Evolutionary conservation across 2,329 filamentous ascomycete species (phyloP).

Genomic region (Diaporthe citriasiana): DNA sequence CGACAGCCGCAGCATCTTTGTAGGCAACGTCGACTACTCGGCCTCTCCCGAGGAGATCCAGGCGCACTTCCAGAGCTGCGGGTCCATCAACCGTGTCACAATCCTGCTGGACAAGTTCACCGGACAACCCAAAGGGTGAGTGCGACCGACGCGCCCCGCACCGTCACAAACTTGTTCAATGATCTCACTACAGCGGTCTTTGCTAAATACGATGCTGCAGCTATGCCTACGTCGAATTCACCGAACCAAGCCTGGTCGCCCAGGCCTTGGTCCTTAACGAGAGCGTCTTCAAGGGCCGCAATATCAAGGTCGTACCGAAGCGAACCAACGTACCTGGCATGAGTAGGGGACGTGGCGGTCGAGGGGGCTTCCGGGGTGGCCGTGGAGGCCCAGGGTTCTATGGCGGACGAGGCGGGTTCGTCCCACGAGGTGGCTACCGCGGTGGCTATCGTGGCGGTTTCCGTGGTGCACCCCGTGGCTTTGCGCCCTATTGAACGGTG

Average conservation of each 20-base stretch:
- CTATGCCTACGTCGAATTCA: constrained; percentile 88
- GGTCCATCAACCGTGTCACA: constrained; percentile 97
- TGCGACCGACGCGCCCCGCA: constrained; percentile 20
- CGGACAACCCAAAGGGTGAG: constrained; percentile 98
- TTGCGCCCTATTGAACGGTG: constrained; percentile 70
- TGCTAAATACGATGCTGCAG: constrained; percentile 61
- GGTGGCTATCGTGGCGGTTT: constrained; percentile 75
- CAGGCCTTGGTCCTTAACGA: constrained; percentile 86
- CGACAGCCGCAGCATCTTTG: constrained; percentile 95
- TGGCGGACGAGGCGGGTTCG: constrained; percentile 67
- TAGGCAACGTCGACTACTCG: constrained; percentile 98
- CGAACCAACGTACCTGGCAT: constrained; percentile 97
- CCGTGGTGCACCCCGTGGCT: constrained; percentile 70
- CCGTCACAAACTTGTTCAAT: neutral
- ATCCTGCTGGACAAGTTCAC: constrained; percentile 99
- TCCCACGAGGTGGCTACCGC: constrained; percentile 65
- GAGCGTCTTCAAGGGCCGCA: constrained; percentile 93
- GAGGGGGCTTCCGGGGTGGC: constrained; percentile 66
- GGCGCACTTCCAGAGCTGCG: constrained; percentile 97
- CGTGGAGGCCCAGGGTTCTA: constrained; percentile 52
- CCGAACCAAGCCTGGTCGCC: constrained; percentile 41
- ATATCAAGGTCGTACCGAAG: constrained; percentile 95
- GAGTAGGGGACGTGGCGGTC: constrained; percentile 80
- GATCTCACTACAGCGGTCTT: neutral
- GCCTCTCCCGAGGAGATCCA: constrained; percentile 98